Evolutionary conservation across 768 basidiomycete species (phyloP).

Genomic region (Paxillus rubicundulus): DNA sequence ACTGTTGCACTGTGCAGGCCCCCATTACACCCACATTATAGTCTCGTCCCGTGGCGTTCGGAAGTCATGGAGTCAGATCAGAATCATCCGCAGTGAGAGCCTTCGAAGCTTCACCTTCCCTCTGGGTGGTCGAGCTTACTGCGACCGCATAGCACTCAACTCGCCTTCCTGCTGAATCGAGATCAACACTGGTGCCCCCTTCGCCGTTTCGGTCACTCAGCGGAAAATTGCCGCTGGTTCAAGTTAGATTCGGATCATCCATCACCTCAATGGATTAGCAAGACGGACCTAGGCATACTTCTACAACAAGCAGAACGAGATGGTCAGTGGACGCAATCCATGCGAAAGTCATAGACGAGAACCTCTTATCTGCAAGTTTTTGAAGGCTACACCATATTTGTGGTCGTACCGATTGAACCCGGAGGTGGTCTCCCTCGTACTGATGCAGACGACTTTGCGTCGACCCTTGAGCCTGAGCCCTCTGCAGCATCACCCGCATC

Average conservation of each 20-base stretch:
- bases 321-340: conserved; percentile 44
- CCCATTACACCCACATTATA: conserved; percentile 27
- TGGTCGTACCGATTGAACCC: conserved; percentile 62
- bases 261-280: conserved; percentile 79
- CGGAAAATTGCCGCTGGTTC: conserved; percentile 71
- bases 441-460: conserved; percentile 70
- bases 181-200: conserved; percentile 89
- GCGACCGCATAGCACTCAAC: conserved; percentile 55
- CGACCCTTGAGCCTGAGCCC: conserved; percentile 53
- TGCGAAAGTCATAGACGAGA: background rate
- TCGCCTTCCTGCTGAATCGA: conserved; percentile 85
- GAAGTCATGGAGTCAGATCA: conserved; percentile 79
- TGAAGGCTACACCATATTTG: conserved; percentile 80
- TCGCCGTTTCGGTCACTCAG: conserved; percentile 68
- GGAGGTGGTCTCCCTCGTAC: conserved; percentile 52
- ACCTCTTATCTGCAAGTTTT: conserved; percentile 6
- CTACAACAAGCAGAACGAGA: conserved; percentile 84
- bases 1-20: background rate
- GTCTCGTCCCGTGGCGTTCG: conserved; percentile 82
- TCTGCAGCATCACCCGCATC: conserved; percentile 30
- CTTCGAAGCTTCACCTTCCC: background rate
- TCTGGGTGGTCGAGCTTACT: conserved; percentile 7
- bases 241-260: conserved; percentile 78
- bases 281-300: conserved; percentile 80
- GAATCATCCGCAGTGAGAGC: conserved; percentile 66